Conservation (phyloP, 495 filamentous ascomycete genomes). For the Friedmanniomyces simplex region DNA sequence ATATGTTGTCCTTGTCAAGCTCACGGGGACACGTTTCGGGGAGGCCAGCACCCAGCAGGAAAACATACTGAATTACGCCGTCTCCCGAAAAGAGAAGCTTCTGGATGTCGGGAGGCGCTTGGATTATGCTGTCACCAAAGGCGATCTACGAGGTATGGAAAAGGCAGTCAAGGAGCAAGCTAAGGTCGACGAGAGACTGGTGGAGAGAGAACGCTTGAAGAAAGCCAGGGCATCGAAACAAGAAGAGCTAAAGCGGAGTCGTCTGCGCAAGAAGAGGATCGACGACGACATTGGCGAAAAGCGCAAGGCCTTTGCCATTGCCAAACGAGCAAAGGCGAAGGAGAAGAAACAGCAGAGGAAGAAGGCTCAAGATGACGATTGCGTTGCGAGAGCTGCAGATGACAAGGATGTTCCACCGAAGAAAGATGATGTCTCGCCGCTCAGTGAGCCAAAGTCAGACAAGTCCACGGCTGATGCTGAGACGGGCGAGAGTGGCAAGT, state of each 20-base stretch:
- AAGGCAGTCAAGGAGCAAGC: constrained; percentile 30
- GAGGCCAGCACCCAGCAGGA: constrained; percentile 25
- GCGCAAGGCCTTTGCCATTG: not conserved
- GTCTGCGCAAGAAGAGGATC: constrained; percentile 16
- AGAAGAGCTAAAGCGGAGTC: constrained; percentile 23
- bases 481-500: not conserved
- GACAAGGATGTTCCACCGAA: not conserved
- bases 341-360: not conserved
- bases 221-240: constrained; percentile 21
- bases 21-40: constrained; percentile 48
- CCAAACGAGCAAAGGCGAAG: not conserved
- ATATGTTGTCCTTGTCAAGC: constrained; percentile 69
- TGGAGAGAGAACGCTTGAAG: constrained; percentile 21
- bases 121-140: constrained; percentile 17
- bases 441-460: too few species aligned
- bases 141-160: constrained; percentile 16
- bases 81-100: constrained; percentile 63
- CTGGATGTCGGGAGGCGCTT: constrained; percentile 11
- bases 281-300: constrained; percentile 10
- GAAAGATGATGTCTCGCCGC: not conserved
- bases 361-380: not conserved
- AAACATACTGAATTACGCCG: constrained; percentile 52
- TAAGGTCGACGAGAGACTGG: constrained; percentile 28
- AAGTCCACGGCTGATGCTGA: not conserved
- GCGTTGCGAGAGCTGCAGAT: not conserved